A percentile compares a stretch with the other conserved stretches of the same genome.
These are phyloP conservation scores for Xerocomellus intermedius DNA, from an alignment of 768 basidiomycete species.

Conservation along the genomic window DNA sequence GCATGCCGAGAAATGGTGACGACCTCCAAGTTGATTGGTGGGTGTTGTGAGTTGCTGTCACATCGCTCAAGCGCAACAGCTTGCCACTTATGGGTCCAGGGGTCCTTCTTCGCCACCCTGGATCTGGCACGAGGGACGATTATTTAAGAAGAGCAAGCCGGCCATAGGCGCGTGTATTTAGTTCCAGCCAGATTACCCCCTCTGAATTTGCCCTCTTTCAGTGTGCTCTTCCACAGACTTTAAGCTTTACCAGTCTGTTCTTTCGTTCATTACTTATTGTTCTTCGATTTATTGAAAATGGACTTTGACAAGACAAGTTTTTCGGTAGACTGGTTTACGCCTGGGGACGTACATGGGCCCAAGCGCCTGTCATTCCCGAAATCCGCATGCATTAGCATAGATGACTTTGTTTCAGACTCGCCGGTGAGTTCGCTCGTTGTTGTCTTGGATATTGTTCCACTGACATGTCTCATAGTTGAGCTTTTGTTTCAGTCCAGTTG, in stretches of 20 bases:
- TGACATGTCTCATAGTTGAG: slow-evolving; percentile 19
- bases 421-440: slow-evolving; percentile 18
- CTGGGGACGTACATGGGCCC: slow-evolving; percentile 25
- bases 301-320: slow-evolving; percentile 34
- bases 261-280: slow-evolving; percentile 4
- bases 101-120: slow-evolving; percentile 18
- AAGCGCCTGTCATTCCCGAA: slow-evolving; percentile 35
- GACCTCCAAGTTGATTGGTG: slow-evolving; percentile 2
- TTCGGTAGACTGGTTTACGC: slow-evolving; percentile 31
- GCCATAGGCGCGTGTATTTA: not conserved
- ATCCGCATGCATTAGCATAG: slow-evolving; percentile 32
- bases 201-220: not conserved
- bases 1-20: slow-evolving; percentile 10
- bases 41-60: not conserved
- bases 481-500: slow-evolving; percentile 22
- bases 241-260: slow-evolving; percentile 1
- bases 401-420: slow-evolving; percentile 29
- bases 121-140: slow-evolving; percentile 1
- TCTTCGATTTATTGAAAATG: slow-evolving; percentile 22
- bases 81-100: slow-evolving; percentile 14
- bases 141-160: slow-evolving; percentile 17
- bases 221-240: not conserved
- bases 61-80: not conserved
- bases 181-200: slow-evolving; percentile 5
- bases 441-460: not conserved